Conservation (phyloP, 768 basidiomycete species). For the Leccinellum luteum region DNA sequence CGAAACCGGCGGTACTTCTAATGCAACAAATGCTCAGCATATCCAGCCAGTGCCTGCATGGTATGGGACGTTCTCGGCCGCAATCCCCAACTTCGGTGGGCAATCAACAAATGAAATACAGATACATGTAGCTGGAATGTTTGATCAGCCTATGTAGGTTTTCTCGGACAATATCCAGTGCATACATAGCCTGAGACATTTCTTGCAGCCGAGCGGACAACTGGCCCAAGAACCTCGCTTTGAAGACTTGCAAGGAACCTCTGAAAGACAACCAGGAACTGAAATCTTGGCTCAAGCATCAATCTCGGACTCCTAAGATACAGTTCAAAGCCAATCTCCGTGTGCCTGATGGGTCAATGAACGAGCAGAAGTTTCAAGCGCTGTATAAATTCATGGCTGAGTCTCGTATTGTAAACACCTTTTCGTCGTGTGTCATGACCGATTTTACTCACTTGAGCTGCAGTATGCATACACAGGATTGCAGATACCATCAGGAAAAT, state of each 20-base stretch:
- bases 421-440: background rate
- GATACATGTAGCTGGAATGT: slow-evolving; percentile 33
- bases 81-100: slow-evolving; percentile 29
- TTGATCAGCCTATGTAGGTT: slow-evolving; percentile 34
- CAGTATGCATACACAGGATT: slow-evolving; percentile 56
- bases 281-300: slow-evolving; percentile 46
- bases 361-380: slow-evolving; percentile 42
- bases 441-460: slow-evolving; percentile 1
- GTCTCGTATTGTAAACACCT: slow-evolving; percentile 44
- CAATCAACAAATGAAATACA: slow-evolving; percentile 40
- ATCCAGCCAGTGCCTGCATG: slow-evolving; percentile 30
- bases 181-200: slow-evolving; percentile 1
- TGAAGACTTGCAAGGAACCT: slow-evolving; percentile 42
- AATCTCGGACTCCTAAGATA: slow-evolving; percentile 36
- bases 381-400: slow-evolving; percentile 42
- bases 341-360: slow-evolving; percentile 35
- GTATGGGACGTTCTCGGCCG: slow-evolving; percentile 50
- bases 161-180: background rate
- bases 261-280: slow-evolving; percentile 41
- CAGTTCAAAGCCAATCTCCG: slow-evolving; percentile 36
- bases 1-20: slow-evolving; percentile 4
- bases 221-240: slow-evolving; percentile 49
- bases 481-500: slow-evolving; percentile 40
- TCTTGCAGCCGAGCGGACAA: slow-evolving; percentile 45
- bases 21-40: background rate